phyloP scores from a whole-genome alignment of 2,329 filamentous ascomycete species.

The Colletotrichum eremochloae region DNA sequence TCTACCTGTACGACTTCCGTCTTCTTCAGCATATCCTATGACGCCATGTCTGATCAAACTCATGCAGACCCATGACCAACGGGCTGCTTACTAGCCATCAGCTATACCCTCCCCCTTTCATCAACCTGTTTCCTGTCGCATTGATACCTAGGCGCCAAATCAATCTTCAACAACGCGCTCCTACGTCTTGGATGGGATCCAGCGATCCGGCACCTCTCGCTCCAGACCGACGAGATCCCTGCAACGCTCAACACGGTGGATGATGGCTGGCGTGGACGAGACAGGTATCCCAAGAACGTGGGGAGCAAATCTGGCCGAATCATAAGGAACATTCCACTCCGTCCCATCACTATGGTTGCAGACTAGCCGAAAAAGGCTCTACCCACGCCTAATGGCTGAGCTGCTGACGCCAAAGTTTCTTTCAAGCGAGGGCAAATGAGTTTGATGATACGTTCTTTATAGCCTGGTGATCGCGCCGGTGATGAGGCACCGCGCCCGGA shows the following conservation, averaged over 20 bases:
- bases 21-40: background rate
- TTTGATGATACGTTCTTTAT: background rate
- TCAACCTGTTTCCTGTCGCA: constrained; percentile 19
- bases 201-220: background rate
- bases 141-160: constrained; percentile 21
- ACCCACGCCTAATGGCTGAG: background rate
- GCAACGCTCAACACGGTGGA: constrained; percentile 25
- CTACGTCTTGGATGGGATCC: constrained; percentile 13
- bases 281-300: constrained; percentile 13
- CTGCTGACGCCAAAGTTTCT: background rate
- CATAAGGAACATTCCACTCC: background rate
- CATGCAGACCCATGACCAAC: constrained; percentile 1
- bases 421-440: background rate
- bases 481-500: constrained; percentile 34
- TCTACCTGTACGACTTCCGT: background rate
- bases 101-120: constrained; percentile 8
- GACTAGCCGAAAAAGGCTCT: background rate
- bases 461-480: constrained; percentile 5
- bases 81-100: constrained; percentile 10
- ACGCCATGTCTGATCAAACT: constrained; percentile 22
- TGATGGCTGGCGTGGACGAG: constrained; percentile 12
- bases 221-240: constrained; percentile 19
- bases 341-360: background rate
- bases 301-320: constrained; percentile 9
- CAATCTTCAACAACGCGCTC: constrained; percentile 15